Percentiles rank a stretch among this genome's conserved stretches.
These are phyloP conservation scores for Pseudisothecium myosuroides DNA, from an alignment of 225 moss, liverwort and hornwort genomes.

Conservation along the genomic window DNA sequence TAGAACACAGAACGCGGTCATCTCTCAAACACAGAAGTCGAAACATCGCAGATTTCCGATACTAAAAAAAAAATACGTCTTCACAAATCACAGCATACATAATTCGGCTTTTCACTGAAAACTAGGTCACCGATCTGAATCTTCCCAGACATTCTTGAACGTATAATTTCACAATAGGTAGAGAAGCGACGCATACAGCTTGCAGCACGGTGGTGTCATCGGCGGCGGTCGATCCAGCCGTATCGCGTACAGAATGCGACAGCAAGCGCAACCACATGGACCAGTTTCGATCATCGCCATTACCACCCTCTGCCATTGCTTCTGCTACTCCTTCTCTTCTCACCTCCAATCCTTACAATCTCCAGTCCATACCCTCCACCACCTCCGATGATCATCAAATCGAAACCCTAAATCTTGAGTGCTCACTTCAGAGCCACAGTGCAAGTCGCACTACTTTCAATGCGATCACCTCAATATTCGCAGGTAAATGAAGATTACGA, in stretches of 20 bases:
- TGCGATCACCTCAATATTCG: too few relatives aligned
- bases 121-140: neutral
- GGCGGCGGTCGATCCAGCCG: constrained; percentile 27
- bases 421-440: too few relatives aligned
- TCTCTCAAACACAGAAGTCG: neutral
- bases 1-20: neutral
- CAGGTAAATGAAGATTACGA: too few relatives aligned
- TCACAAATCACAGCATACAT: neutral
- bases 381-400: neutral
- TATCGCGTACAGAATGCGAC: constrained; percentile 74
- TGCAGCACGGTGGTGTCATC: constrained; percentile 64
- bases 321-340: neutral
- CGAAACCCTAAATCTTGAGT: neutral
- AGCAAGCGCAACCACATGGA: constrained; percentile 67
- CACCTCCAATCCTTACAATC: neutral
- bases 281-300: constrained; percentile 40
- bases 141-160: neutral
- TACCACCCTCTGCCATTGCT: constrained; percentile 20
- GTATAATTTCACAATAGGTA: neutral
- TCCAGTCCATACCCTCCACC: neutral
- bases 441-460: neutral
- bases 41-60: neutral
- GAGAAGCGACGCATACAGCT: constrained; percentile 25
- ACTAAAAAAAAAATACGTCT: neutral
- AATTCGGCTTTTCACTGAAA: neutral